Evolutionary conservation across 1,284 basidiomycete species (phyloP).

Genomic region (Cerrena zonata): DNA sequence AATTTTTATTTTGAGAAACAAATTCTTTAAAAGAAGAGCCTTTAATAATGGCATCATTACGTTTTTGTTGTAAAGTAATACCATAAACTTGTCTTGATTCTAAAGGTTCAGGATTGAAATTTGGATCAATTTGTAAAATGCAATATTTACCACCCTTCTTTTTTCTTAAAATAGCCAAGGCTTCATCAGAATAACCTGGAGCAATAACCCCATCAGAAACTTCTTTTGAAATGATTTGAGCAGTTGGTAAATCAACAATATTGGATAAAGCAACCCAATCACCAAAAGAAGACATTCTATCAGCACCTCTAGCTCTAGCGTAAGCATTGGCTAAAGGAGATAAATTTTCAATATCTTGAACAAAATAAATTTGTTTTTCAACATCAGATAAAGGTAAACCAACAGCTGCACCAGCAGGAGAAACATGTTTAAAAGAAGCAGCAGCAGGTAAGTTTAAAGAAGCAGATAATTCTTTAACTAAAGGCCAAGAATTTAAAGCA

Average conservation of each 20-base stretch:
- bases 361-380: conserved; percentile 94
- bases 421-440: conserved; percentile 99
- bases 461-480: conserved; percentile 90
- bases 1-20: conserved; percentile 84
- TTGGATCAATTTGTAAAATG: conserved; percentile 88
- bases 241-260: conserved; percentile 88
- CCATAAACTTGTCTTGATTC: conserved; percentile 97
- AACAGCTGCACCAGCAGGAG: conserved; percentile 92
- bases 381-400: conserved; percentile 78
- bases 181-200: conserved; percentile 84
- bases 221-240: conserved; percentile 93
- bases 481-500: conserved; percentile 92
- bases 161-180: conserved; percentile 86
- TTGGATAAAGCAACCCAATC: conserved; percentile 96
- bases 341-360: conserved; percentile 89
- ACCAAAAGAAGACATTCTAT: conserved; percentile 98
- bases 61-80: conserved; percentile 82
- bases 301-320: conserved; percentile 92
- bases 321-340: conserved; percentile 91
- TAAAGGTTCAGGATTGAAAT: conserved; percentile 67
- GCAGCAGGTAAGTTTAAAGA: conserved; percentile 89
- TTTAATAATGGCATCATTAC: conserved; percentile 90
- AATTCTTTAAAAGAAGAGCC: conserved; percentile 79
- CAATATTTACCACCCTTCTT: conserved; percentile 99
- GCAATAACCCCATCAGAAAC: conserved; percentile 98